A percentile compares a stretch with the other conserved stretches of the same genome.
phyloP scores from a whole-genome alignment of 2,329 filamentous ascomycete genomes.

The Huntiella bhutanensis region DNA sequence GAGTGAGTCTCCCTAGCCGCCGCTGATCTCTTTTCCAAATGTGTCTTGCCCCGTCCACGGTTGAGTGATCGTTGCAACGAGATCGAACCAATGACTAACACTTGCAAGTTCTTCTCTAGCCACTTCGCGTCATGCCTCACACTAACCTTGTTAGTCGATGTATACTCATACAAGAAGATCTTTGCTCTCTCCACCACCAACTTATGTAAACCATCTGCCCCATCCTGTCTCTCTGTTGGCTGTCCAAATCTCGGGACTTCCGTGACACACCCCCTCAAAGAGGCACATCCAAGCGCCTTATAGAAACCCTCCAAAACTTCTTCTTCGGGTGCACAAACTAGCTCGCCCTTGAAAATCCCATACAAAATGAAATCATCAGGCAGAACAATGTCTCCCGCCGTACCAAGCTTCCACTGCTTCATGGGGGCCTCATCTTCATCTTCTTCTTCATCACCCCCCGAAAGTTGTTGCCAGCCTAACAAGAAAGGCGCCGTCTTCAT shows the following conservation, averaged over 20 bases:
- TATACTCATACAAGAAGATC: slow-evolving; percentile 66
- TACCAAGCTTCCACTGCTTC: slow-evolving; percentile 60
- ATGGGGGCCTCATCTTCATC: slow-evolving; percentile 43
- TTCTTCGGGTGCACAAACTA: slow-evolving; percentile 80
- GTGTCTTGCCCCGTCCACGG: slow-evolving; percentile 46
- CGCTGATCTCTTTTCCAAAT: slow-evolving; percentile 58
- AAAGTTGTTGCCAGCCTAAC: slow-evolving; percentile 46
- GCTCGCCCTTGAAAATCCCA: slow-evolving; percentile 64
- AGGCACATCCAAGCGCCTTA: slow-evolving; percentile 54
- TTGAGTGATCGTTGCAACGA: slow-evolving; percentile 54
- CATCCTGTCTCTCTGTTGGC: slow-evolving; percentile 44
- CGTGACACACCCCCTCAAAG: slow-evolving; percentile 58
- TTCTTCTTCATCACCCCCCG: slow-evolving; percentile 17
- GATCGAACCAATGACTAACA: slow-evolving; percentile 62
- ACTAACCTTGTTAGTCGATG: slow-evolving; percentile 51
- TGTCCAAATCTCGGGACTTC: slow-evolving; percentile 57
- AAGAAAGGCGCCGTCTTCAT: slow-evolving; percentile 63
- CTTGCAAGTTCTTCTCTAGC: slow-evolving; percentile 68
- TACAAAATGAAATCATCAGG: slow-evolving; percentile 82
- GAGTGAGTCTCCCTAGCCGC: slow-evolving; percentile 36
- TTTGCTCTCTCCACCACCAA: slow-evolving; percentile 75
- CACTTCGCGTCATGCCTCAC: slow-evolving; percentile 77
- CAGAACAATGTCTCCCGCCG: slow-evolving; percentile 54
- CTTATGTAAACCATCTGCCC: slow-evolving; percentile 52
- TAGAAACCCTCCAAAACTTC: slow-evolving; percentile 77